Base-by-base conservation (phyloP, 2,329 filamentous ascomycete genomes). In the Hortaea werneckii region DNA sequence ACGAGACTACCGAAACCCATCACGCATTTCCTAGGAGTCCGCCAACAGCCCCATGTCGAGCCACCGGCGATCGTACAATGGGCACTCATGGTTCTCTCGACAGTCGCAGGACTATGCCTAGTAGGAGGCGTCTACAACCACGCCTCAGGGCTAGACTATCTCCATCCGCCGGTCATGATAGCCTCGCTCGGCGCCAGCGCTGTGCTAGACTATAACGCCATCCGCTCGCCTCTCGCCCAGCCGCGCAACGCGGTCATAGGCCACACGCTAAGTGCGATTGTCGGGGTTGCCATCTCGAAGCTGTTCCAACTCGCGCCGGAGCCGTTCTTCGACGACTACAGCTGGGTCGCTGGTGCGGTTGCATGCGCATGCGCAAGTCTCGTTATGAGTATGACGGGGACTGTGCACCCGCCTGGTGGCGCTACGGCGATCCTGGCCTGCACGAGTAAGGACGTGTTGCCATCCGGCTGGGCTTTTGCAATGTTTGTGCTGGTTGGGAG, bases 1-100 rank as follows among this genome's bases (percentile, higher is more conserved):
- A 67, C 75, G 28, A 67, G 70, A 39, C 59, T 94, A 1, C 88
- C 87, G 0, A 71, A 70, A 40, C 75, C 76, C 0, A 59, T 92
- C 13, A 76, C 85, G 13, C 76, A 79, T 53, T 83, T 87, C 54
- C 67, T 94, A 1, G 71, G 71, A 3, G 67, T 71, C 48, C 58
- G 70, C 26, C 59, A 58, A 35, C 48, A 61, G 41, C 58, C 62
- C 11, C 55, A 53, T 34, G 59, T 64, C 41, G 67, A 71, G 48
- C 64, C 70, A 12, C 65, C 67, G 10, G 64, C 67, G 40, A 47
- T 69, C 1, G 34, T 71, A 4, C 64, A 67, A 32, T 69, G 67
- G 40, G 59, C 65, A 12, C 68, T 67, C 60, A 65, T 67, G 11
- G 64, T 67, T 34, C 20, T 72, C 11, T 70, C 69, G 5, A 66